A percentile compares a stretch with the other conserved stretches of the same genome.
phyloP scores from a whole-genome alignment of 2,329 filamentous ascomycete genomes.

The Tolypocladium amazonense region DNA sequence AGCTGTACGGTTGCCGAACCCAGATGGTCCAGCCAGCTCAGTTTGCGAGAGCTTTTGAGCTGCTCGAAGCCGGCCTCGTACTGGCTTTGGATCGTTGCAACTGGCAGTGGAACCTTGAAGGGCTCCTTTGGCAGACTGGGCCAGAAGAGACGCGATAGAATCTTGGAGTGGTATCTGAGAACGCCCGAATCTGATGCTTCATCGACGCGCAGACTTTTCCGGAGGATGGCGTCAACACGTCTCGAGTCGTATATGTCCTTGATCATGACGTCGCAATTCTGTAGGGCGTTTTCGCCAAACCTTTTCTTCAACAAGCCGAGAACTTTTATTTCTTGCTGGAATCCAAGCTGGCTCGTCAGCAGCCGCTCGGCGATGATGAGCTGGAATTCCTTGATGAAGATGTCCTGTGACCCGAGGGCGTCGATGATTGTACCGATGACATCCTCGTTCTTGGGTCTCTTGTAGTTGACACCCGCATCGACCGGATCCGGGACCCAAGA shows the following conservation, averaged over 20 bases:
- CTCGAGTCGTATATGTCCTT: slow-evolving; percentile 81
- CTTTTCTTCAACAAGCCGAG: slow-evolving; percentile 79
- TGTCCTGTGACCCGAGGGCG: slow-evolving; percentile 78
- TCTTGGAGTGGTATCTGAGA: slow-evolving; percentile 60
- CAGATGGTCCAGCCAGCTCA: slow-evolving; percentile 78
- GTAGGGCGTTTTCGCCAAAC: slow-evolving; percentile 75
- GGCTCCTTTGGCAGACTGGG: slow-evolving; percentile 63
- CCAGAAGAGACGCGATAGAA: slow-evolving; percentile 91
- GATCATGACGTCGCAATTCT: slow-evolving; percentile 96
- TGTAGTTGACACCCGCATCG: slow-evolving; percentile 87
- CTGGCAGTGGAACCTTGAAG: slow-evolving; percentile 51
- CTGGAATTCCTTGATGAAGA: slow-evolving; percentile 91
- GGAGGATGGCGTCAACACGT: slow-evolving; percentile 58
- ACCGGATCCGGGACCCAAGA: slow-evolving; percentile 87
- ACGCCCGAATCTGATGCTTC: slow-evolving; percentile 7
- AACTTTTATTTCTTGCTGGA: slow-evolving; percentile 71
- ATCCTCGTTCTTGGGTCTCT: slow-evolving; percentile 78
- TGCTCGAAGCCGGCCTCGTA: slow-evolving; percentile 70
- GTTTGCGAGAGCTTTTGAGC: slow-evolving; percentile 73
- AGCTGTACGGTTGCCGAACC: slow-evolving; percentile 74
- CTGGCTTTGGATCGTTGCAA: slow-evolving; percentile 50
- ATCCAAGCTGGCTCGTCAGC: slow-evolving; percentile 53
- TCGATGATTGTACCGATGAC: slow-evolving; percentile 85
- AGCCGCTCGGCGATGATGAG: slow-evolving; percentile 79
- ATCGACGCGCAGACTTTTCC: slow-evolving; percentile 25